phyloP scores from a whole-genome alignment of 768 basidiomycete species.

The Serpula lacrymans region DNA sequence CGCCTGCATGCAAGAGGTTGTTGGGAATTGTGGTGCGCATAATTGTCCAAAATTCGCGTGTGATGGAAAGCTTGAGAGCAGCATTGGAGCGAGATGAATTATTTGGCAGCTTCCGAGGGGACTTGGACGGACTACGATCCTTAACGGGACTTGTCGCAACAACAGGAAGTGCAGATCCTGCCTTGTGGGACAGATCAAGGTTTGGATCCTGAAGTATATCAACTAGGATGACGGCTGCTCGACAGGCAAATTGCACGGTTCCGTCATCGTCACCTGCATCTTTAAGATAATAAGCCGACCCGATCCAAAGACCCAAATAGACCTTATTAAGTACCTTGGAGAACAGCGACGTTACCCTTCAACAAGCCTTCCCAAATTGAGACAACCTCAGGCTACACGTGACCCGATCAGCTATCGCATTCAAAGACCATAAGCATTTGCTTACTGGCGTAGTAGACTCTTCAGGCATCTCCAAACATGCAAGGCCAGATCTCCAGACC shows the following conservation, averaged over 20 bases:
- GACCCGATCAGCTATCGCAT: slow-evolving; percentile 4
- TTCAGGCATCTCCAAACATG: slow-evolving; percentile 43
- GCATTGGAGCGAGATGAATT: slow-evolving; percentile 30
- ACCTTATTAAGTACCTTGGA: slow-evolving; percentile 39
- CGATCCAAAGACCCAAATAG: too few relatives aligned
- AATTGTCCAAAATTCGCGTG: slow-evolving; percentile 56
- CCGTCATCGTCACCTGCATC: slow-evolving; percentile 42
- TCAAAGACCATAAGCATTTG: slow-evolving; percentile 6
- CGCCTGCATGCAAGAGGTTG: slow-evolving; percentile 39
- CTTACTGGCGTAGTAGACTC: slow-evolving; percentile 50
- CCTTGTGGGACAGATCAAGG: slow-evolving; percentile 39
- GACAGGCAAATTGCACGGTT: slow-evolving; percentile 36
- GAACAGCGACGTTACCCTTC: slow-evolving; percentile 41
- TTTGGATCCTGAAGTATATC: slow-evolving; percentile 46
- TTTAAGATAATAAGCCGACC: slow-evolving; percentile 22
- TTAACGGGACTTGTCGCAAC: slow-evolving; percentile 3
- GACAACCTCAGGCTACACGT: slow-evolving; percentile 41
- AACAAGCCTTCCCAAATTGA: slow-evolving; percentile 59
- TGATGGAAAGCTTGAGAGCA: slow-evolving; percentile 54
- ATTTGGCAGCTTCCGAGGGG: neutral
- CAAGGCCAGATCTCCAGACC: slow-evolving; percentile 49
- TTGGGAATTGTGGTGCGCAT: slow-evolving; percentile 42
- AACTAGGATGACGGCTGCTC: slow-evolving; percentile 40
- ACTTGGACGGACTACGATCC: neutral
- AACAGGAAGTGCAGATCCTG: slow-evolving; percentile 13